Evolutionary conservation across 2,329 filamentous ascomycete species (phyloP), one percentile per base, ranked within the genome.

Genomic region (Chrysoporthe deuterocubensis): DNA sequence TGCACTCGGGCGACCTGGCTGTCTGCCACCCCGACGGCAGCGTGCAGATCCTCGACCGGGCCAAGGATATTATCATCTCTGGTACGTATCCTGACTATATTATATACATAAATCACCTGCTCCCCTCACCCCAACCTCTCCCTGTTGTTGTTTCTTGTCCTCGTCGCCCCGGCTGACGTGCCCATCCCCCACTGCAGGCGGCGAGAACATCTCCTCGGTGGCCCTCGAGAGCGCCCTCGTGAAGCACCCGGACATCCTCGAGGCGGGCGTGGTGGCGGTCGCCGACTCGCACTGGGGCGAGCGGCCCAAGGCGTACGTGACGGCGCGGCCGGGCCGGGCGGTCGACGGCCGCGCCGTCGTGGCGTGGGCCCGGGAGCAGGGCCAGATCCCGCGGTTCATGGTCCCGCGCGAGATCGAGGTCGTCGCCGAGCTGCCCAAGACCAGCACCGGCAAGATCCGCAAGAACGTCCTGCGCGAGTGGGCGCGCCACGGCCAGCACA

Each of bases 51-150:
- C 83, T 96, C 68, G 96, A 99, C 79, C 87, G 96, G 26, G 92
- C 93, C 16, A 99, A 99, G 82, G 96, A 99, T 76, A 97, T 99
- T 64, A 99, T 99, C 75, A 99, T 99, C 71, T 96, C 92, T 64
- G 92, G 92, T 92, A 82, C 73, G 85, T 78, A 62, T 58, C 26
- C 26, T 26, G 26, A 26, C 26, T 26, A 26, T 2, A 26, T n/a
- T 26, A 26, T 2, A 26, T 56, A 56, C 26, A 56, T 56, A 3
- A 11, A 26, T 2, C 26, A 26, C 26, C 26, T 26, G 26, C 2
- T 26, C 26, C 26, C 21, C n/a, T n/a, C n/a, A n/a, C 21, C 21
- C 21, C 1, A 21, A 21, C 21, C 21, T 21, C 21, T 21, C 21
- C 21, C 21, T 21, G 21, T 21, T 21, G 21, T 21, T 21, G 21